Evolutionary conservation across 2,329 filamentous ascomycete genomes (phyloP), one percentile per base, ranked within the genome.

Genomic region (Stemphylium lycopersici): DNA sequence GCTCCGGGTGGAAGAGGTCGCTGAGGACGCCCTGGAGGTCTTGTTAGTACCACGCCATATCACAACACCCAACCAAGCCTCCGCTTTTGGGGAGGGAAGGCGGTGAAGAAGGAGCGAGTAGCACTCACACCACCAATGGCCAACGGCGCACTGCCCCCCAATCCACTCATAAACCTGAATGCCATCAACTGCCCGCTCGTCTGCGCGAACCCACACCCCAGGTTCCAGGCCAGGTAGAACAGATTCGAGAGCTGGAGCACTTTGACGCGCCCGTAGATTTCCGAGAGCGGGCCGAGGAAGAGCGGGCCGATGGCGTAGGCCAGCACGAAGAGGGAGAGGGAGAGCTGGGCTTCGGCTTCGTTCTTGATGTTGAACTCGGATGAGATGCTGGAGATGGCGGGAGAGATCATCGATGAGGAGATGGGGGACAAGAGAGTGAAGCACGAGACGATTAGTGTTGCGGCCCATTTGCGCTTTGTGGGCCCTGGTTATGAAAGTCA

Each of bases 1-100:
- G 78, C 65, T 88, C 86, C 0, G 86, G 77, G 11, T 71, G 74
- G 75, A 85, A 89, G 22, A 82, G 79, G 65, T 89, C 87, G 48
- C 80, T 80, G 6, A 78, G 63, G 12, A 76, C 33, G 22, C 73
- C 74, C 74, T 53, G 67, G n/a, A n/a, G n/a, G n/a, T n/a, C n/a
- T 26, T 20, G 44, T 58, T 26, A 58, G 52, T 32, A 3, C n/a
- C n/a, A n/a, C 20, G 20, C 20, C 20, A 20, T 20, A 20, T 20
- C 20, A 20, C 20, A 20, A 20, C 20, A 20, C n/a, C n/a, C 4
- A 20, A 20, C 20, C 20, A n/a, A n/a, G n/a, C 20, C 4, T 20
- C 20, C 20, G 20, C 20, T 20, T 20, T 20, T 3, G 20, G 20
- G 46, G 2, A 5, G 22, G 38, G 2, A 6, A 12, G 24, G 11